phyloP scores from a whole-genome alignment of 2,329 filamentous ascomycete genomes.

The Fusarium cicatricum region DNA sequence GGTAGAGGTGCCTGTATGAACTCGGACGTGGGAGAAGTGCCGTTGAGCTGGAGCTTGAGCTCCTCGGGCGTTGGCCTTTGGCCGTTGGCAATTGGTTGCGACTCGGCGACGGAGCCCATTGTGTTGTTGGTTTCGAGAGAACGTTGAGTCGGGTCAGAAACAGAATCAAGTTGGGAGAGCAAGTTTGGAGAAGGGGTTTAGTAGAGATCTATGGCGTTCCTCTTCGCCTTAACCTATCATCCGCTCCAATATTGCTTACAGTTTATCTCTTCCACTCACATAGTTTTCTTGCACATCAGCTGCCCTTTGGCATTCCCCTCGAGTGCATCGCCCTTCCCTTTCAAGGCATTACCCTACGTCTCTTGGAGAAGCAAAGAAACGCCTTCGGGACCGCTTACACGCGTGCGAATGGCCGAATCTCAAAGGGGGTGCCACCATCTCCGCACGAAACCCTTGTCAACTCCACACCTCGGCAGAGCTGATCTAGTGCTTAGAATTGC shows the following conservation, averaged over 20 bases:
- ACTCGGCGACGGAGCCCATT: slow-evolving; percentile 36
- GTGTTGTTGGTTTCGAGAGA: neutral
- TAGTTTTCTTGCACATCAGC: slow-evolving; percentile 27
- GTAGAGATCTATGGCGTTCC: neutral
- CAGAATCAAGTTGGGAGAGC: neutral
- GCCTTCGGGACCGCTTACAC: neutral
- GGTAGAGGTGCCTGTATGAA: slow-evolving; percentile 43
- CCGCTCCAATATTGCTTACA: slow-evolving; percentile 5
- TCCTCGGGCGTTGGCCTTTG: slow-evolving; percentile 13
- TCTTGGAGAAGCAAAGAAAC: neutral
- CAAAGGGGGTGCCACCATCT: neutral
- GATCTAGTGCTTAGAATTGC: slow-evolving; percentile 4
- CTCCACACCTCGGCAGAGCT: neutral
- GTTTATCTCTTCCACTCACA: neutral
- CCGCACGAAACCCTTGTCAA: neutral
- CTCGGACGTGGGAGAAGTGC: slow-evolving; percentile 6
- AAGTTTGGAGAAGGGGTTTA: neutral
- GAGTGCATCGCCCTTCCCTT: slow-evolving; percentile 27
- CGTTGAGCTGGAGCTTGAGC: slow-evolving; percentile 30
- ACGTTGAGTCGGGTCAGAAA: too few relatives aligned
- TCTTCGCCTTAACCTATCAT: neutral
- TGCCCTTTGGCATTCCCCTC: slow-evolving; percentile 3
- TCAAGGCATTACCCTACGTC: neutral
- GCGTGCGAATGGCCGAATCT: neutral
- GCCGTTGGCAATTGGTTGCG: slow-evolving; percentile 23